Conservation (phyloP, 441 rosid genomes). For the Adansonia madagascariensis region DNA sequence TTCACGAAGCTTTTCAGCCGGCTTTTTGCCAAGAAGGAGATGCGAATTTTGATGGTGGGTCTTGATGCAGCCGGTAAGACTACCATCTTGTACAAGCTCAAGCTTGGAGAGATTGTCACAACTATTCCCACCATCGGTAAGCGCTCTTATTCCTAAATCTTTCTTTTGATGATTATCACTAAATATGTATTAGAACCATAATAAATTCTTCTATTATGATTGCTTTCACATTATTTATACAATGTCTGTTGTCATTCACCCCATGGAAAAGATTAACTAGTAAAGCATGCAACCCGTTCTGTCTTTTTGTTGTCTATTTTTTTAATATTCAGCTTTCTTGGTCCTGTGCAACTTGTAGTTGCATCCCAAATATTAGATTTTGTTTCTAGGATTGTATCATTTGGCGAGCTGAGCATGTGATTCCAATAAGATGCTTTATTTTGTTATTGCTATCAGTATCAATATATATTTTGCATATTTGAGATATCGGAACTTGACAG, state of each 20-base stretch:
- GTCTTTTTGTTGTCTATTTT: background rate
- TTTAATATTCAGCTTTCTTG: background rate
- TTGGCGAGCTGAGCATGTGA: background rate
- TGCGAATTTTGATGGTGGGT: no score
- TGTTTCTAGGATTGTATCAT: background rate
- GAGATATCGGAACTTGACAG: background rate
- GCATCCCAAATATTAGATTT: background rate
- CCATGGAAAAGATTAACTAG: background rate
- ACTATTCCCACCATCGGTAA: slow-evolving; percentile 45
- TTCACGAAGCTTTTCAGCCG: no score
- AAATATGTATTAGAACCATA: background rate
- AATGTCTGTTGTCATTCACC: background rate
- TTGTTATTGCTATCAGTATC: background rate
- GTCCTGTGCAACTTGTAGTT: background rate
- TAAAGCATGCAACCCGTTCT: background rate
- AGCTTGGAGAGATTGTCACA: slow-evolving; percentile 23
- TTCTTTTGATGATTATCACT: background rate
- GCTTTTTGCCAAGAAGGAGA: no score
- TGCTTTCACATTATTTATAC: background rate
- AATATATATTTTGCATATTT: background rate
- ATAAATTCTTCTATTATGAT: background rate
- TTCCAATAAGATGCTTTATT: background rate
- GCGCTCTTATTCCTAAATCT: background rate
- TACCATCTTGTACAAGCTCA: slow-evolving; percentile 41
- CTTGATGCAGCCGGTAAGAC: no score